Conservation (phyloP, 306 rosid genomes). For the Cucumis melo region DNA sequence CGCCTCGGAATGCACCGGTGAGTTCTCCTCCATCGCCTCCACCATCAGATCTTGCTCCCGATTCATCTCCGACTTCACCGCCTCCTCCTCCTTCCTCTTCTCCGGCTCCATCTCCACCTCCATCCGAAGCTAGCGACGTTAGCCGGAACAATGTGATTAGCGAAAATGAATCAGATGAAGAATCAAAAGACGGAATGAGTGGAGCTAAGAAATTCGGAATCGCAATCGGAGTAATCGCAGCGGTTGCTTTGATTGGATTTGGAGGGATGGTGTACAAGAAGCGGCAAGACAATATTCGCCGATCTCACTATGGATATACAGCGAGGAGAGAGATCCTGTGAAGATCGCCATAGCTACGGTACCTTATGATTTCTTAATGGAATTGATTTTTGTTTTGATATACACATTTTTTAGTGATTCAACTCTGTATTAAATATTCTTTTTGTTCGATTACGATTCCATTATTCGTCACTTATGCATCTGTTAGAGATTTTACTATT, state of each 20-base stretch:
- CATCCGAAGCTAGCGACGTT: conserved; percentile 4
- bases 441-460: conserved; percentile 1
- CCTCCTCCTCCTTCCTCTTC: conserved; percentile 22
- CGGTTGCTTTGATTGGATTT: conserved; percentile 26
- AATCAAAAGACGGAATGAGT: conserved; percentile 34
- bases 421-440: background rate
- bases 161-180: background rate
- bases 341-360: conserved; percentile 7
- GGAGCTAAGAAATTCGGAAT: conserved; percentile 58
- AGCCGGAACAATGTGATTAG: background rate
- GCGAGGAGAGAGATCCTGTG: conserved; percentile 63
- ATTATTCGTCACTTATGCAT: background rate
- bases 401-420: background rate
- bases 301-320: conserved; percentile 35
- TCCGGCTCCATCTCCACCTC: conserved; percentile 13
- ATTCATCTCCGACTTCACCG: conserved; percentile 18
- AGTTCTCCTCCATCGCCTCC: conserved; percentile 20
- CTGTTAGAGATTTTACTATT: background rate
- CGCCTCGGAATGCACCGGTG: conserved; percentile 1
- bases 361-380: background rate
- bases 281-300: conserved; percentile 48
- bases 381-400: background rate
- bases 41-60: conserved; percentile 5
- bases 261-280: conserved; percentile 62
- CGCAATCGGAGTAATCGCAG: conserved; percentile 47